These are phyloP conservation scores for Lasiodiplodia citricola DNA, from an alignment of 2,329 filamentous ascomycete genomes.

Conservation along the genomic window DNA sequence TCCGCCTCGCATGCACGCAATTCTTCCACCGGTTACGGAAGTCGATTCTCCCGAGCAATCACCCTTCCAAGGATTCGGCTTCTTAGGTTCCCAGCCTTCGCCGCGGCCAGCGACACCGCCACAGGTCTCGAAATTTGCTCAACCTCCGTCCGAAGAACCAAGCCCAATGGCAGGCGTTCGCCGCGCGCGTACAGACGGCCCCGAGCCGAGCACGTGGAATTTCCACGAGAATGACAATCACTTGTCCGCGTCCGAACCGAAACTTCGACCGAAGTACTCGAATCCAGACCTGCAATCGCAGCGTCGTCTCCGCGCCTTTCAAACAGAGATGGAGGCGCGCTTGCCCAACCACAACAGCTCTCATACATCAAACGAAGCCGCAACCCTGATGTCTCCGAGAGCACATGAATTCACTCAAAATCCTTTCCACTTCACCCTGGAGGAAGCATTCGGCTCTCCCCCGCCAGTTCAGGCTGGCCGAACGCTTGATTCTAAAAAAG, in stretches of 20 bases:
- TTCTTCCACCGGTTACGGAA: constrained; percentile 22
- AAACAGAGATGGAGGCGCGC: constrained; percentile 46
- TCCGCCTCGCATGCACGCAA: constrained; percentile 21
- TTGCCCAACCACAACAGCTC: constrained; percentile 35
- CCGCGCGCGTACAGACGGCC: constrained; percentile 5
- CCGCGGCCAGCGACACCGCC: constrained; percentile 16
- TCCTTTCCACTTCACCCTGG: constrained; percentile 44
- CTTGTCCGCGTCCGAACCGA: constrained; percentile 27
- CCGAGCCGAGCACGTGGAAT: background rate
- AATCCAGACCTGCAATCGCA: constrained; percentile 47
- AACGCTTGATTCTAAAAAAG: constrained; percentile 39
- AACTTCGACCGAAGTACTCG: constrained; percentile 42
- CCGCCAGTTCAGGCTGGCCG: constrained; percentile 41
- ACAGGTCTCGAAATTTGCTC: background rate
- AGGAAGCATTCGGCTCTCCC: constrained; percentile 34
- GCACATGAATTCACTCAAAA: constrained; percentile 72
- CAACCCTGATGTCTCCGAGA: constrained; percentile 72
- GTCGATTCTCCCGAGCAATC: constrained; percentile 13
- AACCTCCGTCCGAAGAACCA: constrained; percentile 20
- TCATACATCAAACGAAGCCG: constrained; percentile 43
- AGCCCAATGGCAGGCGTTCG: constrained; percentile 22
- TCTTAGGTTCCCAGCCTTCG: constrained; percentile 14
- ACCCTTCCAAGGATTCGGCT: constrained; percentile 25
- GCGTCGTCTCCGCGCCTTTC: constrained; percentile 44
- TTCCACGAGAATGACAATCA: constrained; percentile 36